phyloP scores from a whole-genome alignment of 2,329 filamentous ascomycete genomes.

The Aureobasidium melanogenum region DNA sequence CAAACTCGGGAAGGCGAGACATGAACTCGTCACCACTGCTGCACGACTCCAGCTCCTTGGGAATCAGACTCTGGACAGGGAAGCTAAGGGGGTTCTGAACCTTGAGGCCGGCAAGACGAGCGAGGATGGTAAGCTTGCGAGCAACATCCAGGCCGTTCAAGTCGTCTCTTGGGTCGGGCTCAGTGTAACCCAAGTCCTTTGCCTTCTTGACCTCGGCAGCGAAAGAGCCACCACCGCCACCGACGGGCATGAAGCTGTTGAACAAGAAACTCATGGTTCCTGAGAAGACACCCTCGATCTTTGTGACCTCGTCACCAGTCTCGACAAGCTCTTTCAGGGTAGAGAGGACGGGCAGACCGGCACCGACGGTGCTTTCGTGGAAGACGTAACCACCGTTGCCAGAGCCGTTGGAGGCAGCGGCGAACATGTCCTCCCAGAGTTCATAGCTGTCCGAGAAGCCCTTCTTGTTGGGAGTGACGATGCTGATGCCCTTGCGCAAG shows the following conservation, averaged over 20 bases:
- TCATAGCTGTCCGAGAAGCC: constrained; percentile 76
- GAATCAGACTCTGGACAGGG: constrained; percentile 89
- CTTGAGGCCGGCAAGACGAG: constrained; percentile 70
- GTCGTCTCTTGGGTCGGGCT: constrained; percentile 79
- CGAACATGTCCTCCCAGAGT: constrained; percentile 83
- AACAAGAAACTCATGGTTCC: constrained; percentile 98
- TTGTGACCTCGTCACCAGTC: constrained; percentile 83
- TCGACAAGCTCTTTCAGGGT: constrained; percentile 90
- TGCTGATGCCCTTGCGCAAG: constrained; percentile 71
- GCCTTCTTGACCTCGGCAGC: constrained; percentile 86
- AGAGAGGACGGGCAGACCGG: constrained; percentile 85
- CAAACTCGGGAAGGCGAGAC: constrained; percentile 67
- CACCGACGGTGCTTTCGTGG: constrained; percentile 91
- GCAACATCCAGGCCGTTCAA: constrained; percentile 85
- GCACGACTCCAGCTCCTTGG: constrained; percentile 70
- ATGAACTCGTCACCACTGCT: constrained; percentile 80
- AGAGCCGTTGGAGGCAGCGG: constrained; percentile 55
- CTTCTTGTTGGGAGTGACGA: constrained; percentile 98
- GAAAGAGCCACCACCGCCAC: constrained; percentile 70
- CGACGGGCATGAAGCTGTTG: constrained; percentile 86
- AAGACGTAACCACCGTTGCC: constrained; percentile 63
- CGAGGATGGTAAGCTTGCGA: constrained; percentile 91
- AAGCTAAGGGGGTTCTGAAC: constrained; percentile 81
- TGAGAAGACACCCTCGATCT: constrained; percentile 94
- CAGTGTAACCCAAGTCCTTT: constrained; percentile 86